Evolutionary conservation across 75 land plant species (phyloP).

Genomic region (Picea glauca): DNA sequence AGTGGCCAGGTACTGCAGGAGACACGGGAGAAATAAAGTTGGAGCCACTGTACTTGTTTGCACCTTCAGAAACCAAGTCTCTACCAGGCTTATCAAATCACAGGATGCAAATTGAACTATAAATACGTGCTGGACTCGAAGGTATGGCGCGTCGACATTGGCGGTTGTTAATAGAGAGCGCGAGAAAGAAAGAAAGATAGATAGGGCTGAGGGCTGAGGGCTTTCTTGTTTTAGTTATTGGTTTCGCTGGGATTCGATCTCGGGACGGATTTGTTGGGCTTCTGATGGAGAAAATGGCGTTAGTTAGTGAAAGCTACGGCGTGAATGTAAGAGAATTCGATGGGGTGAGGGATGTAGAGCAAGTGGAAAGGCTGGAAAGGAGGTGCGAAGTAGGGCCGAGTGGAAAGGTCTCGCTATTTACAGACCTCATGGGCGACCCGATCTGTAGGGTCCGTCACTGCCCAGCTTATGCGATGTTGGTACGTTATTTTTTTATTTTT

Average conservation of each 20-base stretch:
- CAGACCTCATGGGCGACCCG: slow-evolving; percentile 87
- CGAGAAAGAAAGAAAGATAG: slow-evolving; percentile 3
- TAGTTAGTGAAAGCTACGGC: no score
- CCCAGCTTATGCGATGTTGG: slow-evolving; percentile 85
- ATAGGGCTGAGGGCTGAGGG: neutral
- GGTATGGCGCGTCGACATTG: neutral
- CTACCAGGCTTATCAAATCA: neutral
- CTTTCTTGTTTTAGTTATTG: slow-evolving; percentile 1
- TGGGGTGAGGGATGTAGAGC: slow-evolving; percentile 30
- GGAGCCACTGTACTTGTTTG: neutral
- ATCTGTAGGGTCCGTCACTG: slow-evolving; percentile 79
- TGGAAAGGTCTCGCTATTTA: slow-evolving; percentile 59
- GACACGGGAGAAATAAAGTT: slow-evolving; percentile 11
- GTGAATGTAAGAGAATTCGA: slow-evolving; percentile 41
- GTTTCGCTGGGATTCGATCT: no score
- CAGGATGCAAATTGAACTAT: no score
- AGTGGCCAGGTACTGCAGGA: slow-evolving; percentile 3
- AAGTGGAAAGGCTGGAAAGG: slow-evolving; percentile 58
- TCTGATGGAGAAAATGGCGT: no score
- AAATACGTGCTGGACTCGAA: no score
- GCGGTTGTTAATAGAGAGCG: neutral
- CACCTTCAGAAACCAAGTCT: neutral
- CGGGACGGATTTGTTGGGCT: no score
- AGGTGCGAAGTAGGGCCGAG: slow-evolving; percentile 71
- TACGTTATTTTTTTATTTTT: slow-evolving; percentile 10